These are phyloP conservation scores for Thalia dealbata DNA, from an alignment of 176 grass and related monocot genomes.

Conservation along the genomic window DNA sequence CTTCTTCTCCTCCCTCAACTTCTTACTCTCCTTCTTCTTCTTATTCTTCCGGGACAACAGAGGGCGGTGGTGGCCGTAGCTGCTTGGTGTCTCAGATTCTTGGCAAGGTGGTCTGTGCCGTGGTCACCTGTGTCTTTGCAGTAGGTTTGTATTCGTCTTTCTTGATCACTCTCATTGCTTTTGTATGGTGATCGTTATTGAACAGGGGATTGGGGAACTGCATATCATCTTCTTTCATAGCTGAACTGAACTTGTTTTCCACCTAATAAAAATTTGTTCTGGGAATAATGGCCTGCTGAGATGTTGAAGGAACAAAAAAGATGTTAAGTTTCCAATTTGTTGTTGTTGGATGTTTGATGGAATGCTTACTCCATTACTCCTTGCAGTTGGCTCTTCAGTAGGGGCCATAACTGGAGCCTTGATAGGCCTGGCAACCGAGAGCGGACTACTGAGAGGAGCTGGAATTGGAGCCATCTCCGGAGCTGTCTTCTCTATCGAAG, in stretches of 20 bases:
- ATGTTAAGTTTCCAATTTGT: neutral
- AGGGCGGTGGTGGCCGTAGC: neutral
- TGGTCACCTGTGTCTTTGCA: slow-evolving; percentile 20
- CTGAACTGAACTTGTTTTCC: too few species aligned
- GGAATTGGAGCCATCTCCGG: slow-evolving; percentile 89
- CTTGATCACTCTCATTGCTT: neutral
- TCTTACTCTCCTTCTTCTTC: neutral
- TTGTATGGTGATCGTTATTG: too few species aligned
- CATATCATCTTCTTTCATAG: too few species aligned
- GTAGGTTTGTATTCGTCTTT: slow-evolving; percentile 5
- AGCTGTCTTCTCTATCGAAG: slow-evolving; percentile 87
- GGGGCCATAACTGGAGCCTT: slow-evolving; percentile 51
- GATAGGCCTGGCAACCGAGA: slow-evolving; percentile 54
- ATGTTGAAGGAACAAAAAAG: neutral
- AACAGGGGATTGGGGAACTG: too few species aligned
- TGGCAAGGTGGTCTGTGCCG: slow-evolving; percentile 16
- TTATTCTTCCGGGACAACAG: neutral
- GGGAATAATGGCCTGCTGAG: neutral
- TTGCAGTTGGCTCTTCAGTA: slow-evolving; percentile 39
- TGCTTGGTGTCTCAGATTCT: slow-evolving; percentile 18
- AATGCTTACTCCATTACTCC: neutral
- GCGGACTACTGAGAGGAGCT: slow-evolving; percentile 52
- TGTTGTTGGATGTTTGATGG: neutral
- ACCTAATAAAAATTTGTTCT: too few species aligned
- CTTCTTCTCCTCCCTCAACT: neutral